Evolutionary conservation across 495 filamentous ascomycete genomes (phyloP).

Genomic region (Hyaloscypha finlandica): DNA sequence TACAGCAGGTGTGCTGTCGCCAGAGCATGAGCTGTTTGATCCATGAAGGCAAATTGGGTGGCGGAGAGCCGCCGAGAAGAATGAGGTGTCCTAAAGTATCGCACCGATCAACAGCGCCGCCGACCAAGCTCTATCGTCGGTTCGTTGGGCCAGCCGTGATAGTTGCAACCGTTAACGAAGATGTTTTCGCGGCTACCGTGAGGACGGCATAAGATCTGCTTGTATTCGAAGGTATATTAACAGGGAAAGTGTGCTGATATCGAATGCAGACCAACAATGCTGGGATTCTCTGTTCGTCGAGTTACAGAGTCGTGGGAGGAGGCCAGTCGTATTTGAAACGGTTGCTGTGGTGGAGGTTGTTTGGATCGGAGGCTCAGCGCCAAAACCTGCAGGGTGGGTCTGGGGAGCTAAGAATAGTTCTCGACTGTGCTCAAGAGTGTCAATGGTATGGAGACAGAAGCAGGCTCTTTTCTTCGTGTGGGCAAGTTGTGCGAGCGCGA

Average conservation of each 20-base stretch:
- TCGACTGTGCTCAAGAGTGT: not conserved
- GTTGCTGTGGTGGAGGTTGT: conserved; percentile 26
- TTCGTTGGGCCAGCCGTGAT: not conserved
- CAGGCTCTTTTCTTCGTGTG: not conserved
- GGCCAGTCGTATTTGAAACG: conserved; percentile 24
- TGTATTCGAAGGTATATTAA: conserved; percentile 14
- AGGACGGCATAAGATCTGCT: conserved; percentile 18
- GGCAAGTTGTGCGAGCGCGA: not conserved
- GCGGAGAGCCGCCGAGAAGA: conserved; percentile 16
- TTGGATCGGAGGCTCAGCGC: conserved; percentile 9
- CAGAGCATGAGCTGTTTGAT: conserved; percentile 43
- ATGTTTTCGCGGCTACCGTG: conserved; percentile 2
- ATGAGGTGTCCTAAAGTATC: conserved; percentile 4
- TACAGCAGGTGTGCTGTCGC: conserved; percentile 48
- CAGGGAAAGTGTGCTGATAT: conserved; percentile 21
- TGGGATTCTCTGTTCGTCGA: not conserved
- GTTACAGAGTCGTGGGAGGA: conserved; percentile 22
- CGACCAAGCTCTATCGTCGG: not conserved
- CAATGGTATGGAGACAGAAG: not conserved
- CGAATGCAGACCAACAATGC: conserved; percentile 12
- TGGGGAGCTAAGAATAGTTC: not conserved
- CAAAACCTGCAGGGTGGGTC: not conserved
- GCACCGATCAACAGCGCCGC: conserved; percentile 16
- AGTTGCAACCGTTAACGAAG: not conserved
- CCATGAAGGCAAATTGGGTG: conserved; percentile 43